Base-by-base conservation (phyloP, 148 eudicot species). In the Fagopyrum homotropicum region DNA sequence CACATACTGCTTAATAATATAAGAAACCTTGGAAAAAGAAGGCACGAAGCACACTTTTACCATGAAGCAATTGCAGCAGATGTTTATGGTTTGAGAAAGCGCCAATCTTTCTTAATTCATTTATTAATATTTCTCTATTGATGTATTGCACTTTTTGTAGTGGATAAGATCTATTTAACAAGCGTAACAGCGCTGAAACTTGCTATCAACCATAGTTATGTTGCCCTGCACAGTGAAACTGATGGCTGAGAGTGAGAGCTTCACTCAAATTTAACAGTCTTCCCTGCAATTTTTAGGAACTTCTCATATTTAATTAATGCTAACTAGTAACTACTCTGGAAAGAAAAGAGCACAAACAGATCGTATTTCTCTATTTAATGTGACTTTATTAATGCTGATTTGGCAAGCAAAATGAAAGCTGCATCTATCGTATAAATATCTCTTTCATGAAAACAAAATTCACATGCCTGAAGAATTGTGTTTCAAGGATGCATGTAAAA, bases 401-500 rank as follows among this genome's bases (percentile, higher is more conserved):
- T 35, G 16, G 70, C 45, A 64, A 64, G 45, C 6, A 64, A 57
- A 64, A 35, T 64, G 70, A 64, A 16, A 64, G 35, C 10, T 11
- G n/a, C 17, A 35, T 30, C 45, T 64, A 30, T 40, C 46, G 30
- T 29, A 35, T 35, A 35, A 64, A 4, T 9, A 35, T 35, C 3
- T 35, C 40, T 35, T 35, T 35, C 17, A 35, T 15, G 17, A 40
- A 64, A n/a, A 14, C 45, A 40, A 64, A 64, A 10, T 64, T 64
- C 70, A 63, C 69, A 40, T 77, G 90, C 98, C 98, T 88, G 98
- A 92, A 69, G 93, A 77, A 77, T 88, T 92, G 85, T 84, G 78
- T 75, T 88, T 96, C 84, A 96, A 84, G 47, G 99, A 89, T 56
- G 84, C 51, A 76, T 92, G 99, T 74, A 96, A 85, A 83, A 88